Evolutionary conservation across 169 alveolate species (phyloP).

Genomic region (Cyclospora cayetanensis): DNA sequence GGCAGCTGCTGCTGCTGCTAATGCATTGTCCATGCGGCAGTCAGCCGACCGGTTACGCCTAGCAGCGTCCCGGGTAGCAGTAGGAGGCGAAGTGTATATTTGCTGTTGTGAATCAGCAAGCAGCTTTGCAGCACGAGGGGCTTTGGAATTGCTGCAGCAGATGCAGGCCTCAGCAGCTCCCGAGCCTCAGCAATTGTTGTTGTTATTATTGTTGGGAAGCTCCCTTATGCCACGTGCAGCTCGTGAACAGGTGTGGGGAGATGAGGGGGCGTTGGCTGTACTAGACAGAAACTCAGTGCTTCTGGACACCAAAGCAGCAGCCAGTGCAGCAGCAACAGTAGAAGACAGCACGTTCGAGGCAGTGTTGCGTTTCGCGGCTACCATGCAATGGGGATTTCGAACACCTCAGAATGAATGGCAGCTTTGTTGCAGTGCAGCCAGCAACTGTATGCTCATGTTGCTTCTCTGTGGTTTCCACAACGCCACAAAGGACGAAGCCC

Average conservation of each 20-base stretch:
- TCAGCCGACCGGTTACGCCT: background rate
- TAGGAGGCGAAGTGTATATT: background rate
- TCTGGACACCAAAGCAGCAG: slow-evolving; percentile 19
- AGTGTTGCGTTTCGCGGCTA: background rate
- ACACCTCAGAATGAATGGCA: slow-evolving; percentile 37
- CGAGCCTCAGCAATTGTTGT: slow-evolving; percentile 38
- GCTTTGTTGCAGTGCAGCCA: slow-evolving; percentile 33
- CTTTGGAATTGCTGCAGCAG: slow-evolving; percentile 54
- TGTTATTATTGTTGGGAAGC: slow-evolving; percentile 34
- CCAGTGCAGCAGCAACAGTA: background rate
- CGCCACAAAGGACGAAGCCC: background rate
- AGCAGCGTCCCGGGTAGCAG: background rate
- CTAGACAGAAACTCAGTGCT: slow-evolving; percentile 23
- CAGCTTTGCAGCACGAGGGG: slow-evolving; percentile 41
- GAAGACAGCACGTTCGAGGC: slow-evolving; percentile 34
- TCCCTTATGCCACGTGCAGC: slow-evolving; percentile 36
- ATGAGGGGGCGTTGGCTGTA: slow-evolving; percentile 7
- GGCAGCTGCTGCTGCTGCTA: slow-evolving; percentile 32
- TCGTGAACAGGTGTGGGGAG: slow-evolving; percentile 19
- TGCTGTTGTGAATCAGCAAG: slow-evolving; percentile 22
- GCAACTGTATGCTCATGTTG: slow-evolving; percentile 13
- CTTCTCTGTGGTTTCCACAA: background rate
- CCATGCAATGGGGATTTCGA: slow-evolving; percentile 20
- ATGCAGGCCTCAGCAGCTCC: slow-evolving; percentile 43
- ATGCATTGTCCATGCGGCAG: background rate